Evolutionary conservation across 345 rosid genomes (phyloP), one percentile per base, ranked within the genome.

Genomic region (Gossypium turneri): DNA sequence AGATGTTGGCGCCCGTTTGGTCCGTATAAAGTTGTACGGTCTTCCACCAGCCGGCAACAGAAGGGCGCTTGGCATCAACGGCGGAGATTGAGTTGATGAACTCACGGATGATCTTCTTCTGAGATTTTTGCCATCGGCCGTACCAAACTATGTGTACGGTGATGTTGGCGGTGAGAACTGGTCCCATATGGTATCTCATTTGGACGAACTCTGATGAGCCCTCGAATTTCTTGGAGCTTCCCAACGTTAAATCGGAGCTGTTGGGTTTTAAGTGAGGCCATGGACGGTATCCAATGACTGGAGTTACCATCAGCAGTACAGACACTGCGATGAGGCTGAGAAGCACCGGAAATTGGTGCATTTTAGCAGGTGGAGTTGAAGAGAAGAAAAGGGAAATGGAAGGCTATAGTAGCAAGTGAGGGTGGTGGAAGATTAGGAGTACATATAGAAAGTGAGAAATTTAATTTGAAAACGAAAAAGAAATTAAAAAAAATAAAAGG

Each of bases 21-120:
- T 92, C 98, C 11, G 94, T 92, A 85, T 94, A 92, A 20, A 82
- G 86, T 75, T 85, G 93, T 3, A 90, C 97, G 75, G 91, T 90
- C 77, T 79, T 88, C 98, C 98, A 94, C 98, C 98, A 94, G 9
- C 94, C 92, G 80, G 94, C 72, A 72, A 94, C 92, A 9, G 97
- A 89, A 1, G 98, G 97, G 24, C 22, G 89, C 67, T 77, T 82
- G 1, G 90, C 62, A 44, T 73, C 71, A 29, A 75, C 79, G 73
- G 90, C 89, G 51, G 97, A 89, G 83, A 94, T 85, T 15, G 98
- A 90, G 82, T 65, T 77, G 44, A 94, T 84, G 89, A 94, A 94
- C 83, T 90, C 95, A 9, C 95, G 88, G 75, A 94, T 90, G 76
- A 92, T 88, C 75, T 86, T 87, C 77, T 94, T 94, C 77, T 94